Percentiles rank a stretch among this genome's conserved stretches.
Conservation (phyloP, 306 rosid species). For the Erythrophleum fordii region DNA sequence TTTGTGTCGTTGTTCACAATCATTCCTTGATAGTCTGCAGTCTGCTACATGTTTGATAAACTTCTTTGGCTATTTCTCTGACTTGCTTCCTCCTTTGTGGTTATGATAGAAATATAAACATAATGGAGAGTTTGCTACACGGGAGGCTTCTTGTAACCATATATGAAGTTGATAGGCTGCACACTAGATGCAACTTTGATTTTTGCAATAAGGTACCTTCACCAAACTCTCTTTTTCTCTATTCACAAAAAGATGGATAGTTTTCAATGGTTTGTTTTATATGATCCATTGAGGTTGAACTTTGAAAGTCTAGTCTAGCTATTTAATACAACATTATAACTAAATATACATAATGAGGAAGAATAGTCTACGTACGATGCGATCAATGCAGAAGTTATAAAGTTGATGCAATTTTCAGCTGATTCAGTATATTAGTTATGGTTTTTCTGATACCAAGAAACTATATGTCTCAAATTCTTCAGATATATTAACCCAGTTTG, state of each 20-base stretch:
- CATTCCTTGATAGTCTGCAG: neutral
- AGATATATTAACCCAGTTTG: too few relatives aligned
- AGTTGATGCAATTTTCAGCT: neutral
- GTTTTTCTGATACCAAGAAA: too few relatives aligned
- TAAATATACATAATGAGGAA: neutral
- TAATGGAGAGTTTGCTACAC: neutral
- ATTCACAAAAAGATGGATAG: neutral
- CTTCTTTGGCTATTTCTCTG: neutral
- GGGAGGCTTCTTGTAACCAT: slow-evolving; percentile 8
- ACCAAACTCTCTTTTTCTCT: slow-evolving; percentile 1
- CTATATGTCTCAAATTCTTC: neutral
- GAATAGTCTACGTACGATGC: neutral
- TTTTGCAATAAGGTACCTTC: slow-evolving; percentile 17
- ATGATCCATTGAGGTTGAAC: neutral
- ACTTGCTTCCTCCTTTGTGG: neutral
- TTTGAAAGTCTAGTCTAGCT: neutral
- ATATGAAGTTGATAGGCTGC: slow-evolving; percentile 11
- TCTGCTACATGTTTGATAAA: neutral
- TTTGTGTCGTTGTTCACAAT: neutral
- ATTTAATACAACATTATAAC: neutral
- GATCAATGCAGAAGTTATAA: neutral
- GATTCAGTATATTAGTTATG: too few relatives aligned
- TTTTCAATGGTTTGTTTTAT: neutral
- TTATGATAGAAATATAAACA: neutral
- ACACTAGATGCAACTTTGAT: neutral